phyloP scores from a whole-genome alignment of 2,329 filamentous ascomycete species.

The Aotearoamyces nothofagi region DNA sequence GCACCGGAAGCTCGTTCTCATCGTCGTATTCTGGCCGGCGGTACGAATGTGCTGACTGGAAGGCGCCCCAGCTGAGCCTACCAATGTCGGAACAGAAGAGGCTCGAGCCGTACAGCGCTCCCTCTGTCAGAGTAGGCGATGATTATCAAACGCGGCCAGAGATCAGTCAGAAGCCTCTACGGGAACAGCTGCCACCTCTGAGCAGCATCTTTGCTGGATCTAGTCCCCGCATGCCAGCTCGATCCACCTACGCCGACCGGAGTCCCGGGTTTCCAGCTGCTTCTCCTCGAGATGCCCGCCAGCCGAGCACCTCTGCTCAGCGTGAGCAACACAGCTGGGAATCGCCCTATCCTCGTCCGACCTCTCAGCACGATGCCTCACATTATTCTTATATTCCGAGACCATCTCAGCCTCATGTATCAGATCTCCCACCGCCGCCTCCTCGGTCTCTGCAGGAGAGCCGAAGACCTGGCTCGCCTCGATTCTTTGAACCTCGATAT shows the following conservation, averaged over 20 bases:
- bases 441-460: conserved; percentile 7
- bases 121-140: conserved; percentile 1
- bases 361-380: conserved; percentile 6
- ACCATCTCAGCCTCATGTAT: conserved; percentile 12
- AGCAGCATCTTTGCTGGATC: conserved; percentile 20
- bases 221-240: conserved; percentile 12
- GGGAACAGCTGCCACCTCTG: conserved; percentile 19
- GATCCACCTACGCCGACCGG: conserved; percentile 16
- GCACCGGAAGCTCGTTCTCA: no score
- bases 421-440: conserved; percentile 13
- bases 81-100: not conserved
- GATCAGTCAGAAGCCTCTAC: not conserved
- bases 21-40: not conserved
- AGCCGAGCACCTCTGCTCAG: conserved; percentile 13
- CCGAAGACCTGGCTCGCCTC: conserved; percentile 15
- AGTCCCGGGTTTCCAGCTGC: conserved; percentile 16
- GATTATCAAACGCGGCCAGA: not conserved
- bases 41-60: conserved; percentile 1
- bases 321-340: conserved; percentile 12
- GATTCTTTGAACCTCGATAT: conserved; percentile 12
- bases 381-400: conserved; percentile 11
- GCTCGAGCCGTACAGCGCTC: not conserved
- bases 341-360: conserved; percentile 13
- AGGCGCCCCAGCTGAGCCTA: not conserved
- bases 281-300: conserved; percentile 13